These are phyloP conservation scores for Leishmania arabica DNA, from an alignment of 208 protist species.

Conservation along the genomic window DNA sequence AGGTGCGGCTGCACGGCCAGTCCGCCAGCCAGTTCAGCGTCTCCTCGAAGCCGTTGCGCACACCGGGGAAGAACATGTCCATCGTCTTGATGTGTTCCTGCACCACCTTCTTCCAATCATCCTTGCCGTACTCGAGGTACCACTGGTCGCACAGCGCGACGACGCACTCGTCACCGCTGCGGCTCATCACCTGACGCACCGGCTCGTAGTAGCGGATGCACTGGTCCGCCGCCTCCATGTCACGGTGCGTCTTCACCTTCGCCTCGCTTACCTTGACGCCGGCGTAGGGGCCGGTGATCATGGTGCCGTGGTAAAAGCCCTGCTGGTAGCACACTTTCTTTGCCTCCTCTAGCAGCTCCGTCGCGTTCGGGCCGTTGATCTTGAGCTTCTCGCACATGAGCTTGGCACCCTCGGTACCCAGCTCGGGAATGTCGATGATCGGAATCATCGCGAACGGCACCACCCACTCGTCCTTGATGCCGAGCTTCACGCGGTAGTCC, in stretches of 20 bases:
- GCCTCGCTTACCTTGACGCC: constrained; percentile 93
- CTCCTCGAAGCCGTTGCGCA: constrained; percentile 92
- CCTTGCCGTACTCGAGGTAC: constrained; percentile 99
- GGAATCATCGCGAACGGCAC: constrained; percentile 93
- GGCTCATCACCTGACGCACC: constrained; percentile 95
- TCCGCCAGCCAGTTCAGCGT: constrained; percentile 98
- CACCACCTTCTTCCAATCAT: constrained; percentile 94
- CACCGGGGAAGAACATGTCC: constrained; percentile 94
- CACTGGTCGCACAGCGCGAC: constrained; percentile 99
- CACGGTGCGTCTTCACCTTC: constrained; percentile 90
- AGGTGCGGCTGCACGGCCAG: constrained; percentile 99
- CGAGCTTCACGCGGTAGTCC: constrained; percentile 93
- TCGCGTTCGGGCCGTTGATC: constrained; percentile 96
- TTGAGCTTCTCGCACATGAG: constrained; percentile 96
- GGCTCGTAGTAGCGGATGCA: constrained; percentile 98
- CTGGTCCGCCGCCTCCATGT: constrained; percentile 80
- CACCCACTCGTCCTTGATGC: constrained; percentile 96
- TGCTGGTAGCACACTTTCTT: constrained; percentile 98
- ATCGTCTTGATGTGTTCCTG: constrained; percentile 88
- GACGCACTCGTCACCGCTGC: constrained; percentile 99
- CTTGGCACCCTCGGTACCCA: constrained; percentile 83
- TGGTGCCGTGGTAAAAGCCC: constrained; percentile 98
- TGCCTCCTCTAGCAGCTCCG: constrained; percentile 95
- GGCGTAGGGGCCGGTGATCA: constrained; percentile 74
- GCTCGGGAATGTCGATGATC: constrained; percentile 97